phyloP scores from a whole-genome alignment of 2,329 filamentous ascomycete species.

The Microsporum audouinii region DNA sequence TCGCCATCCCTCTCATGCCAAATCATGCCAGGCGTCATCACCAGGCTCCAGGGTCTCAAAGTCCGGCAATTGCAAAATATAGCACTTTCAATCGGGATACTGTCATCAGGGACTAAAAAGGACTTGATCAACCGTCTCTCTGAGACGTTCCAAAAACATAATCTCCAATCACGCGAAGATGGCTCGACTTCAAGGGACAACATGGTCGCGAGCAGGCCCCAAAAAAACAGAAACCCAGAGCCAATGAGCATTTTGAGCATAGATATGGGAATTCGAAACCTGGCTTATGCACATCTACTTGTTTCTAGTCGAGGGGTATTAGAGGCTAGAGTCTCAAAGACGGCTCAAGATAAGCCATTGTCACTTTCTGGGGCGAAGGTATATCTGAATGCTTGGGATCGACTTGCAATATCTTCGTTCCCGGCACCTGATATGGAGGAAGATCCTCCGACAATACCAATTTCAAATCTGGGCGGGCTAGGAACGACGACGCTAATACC shows the following conservation, averaged over 20 bases:
- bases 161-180: conserved; percentile 6
- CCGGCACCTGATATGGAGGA: neutral
- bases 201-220: neutral
- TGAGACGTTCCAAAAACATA: neutral
- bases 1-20: neutral
- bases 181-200: neutral
- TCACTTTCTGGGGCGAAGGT: conserved; percentile 6
- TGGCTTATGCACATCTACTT: conserved; percentile 58
- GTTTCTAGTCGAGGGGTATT: conserved; percentile 19
- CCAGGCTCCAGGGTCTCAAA: conserved; percentile 38
- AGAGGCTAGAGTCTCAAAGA: neutral
- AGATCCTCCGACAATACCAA: neutral
- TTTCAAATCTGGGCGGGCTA: conserved; percentile 1
- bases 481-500: neutral
- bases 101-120: conserved; percentile 49
- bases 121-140: conserved; percentile 43
- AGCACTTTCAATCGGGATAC: conserved; percentile 50
- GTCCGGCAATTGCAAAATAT: conserved; percentile 46
- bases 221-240: neutral
- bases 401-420: conserved; percentile 26
- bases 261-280: conserved; percentile 73
- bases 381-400: conserved; percentile 33
- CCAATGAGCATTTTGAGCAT: conserved; percentile 56
- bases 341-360: neutral
- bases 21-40: neutral